Percentiles rank a stretch among this genome's conserved stretches.
These are phyloP conservation scores for Chaetomiaceae sp. DNA, from an alignment of 2,329 filamentous ascomycete genomes.

Conservation along the genomic window DNA sequence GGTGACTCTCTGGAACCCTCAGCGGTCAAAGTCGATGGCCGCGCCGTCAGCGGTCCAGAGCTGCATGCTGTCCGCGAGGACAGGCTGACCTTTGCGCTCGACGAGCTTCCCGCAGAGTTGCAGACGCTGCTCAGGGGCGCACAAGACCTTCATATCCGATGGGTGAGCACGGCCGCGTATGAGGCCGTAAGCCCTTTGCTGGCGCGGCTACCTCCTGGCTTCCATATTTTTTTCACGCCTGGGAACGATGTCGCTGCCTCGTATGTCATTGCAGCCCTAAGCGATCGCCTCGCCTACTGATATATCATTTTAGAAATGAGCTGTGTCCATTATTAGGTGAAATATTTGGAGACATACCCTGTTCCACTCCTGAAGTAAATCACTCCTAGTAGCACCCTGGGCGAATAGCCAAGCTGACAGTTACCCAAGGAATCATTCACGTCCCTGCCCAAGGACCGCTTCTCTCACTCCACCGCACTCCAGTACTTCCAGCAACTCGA, in stretches of 20 bases:
- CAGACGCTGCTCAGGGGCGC: slow-evolving; percentile 57
- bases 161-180: slow-evolving; percentile 60
- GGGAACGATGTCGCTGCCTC: slow-evolving; percentile 32
- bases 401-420: not conserved
- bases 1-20: slow-evolving; percentile 61
- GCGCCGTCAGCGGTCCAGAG: slow-evolving; percentile 51
- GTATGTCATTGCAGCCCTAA: slow-evolving; percentile 17
- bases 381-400: no score
- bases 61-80: slow-evolving; percentile 72
- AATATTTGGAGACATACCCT: slow-evolving; percentile 34
- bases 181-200: slow-evolving; percentile 63
- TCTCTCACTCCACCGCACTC: slow-evolving; percentile 57
- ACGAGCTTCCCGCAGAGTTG: slow-evolving; percentile 69
- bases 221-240: slow-evolving; percentile 77
- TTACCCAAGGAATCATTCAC: slow-evolving; percentile 55
- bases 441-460: slow-evolving; percentile 49
- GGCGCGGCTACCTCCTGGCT: slow-evolving; percentile 70
- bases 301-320: slow-evolving; percentile 19
- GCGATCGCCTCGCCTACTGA: not conserved
- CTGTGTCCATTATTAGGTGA: slow-evolving; percentile 33
- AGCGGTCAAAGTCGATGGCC: slow-evolving; percentile 53
- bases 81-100: slow-evolving; percentile 65
- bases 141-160: slow-evolving; percentile 73
- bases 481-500: slow-evolving; percentile 69
- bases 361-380: slow-evolving; percentile 32